phyloP scores from a whole-genome alignment of 305 asterid species.

The Solanum hybrid region DNA sequence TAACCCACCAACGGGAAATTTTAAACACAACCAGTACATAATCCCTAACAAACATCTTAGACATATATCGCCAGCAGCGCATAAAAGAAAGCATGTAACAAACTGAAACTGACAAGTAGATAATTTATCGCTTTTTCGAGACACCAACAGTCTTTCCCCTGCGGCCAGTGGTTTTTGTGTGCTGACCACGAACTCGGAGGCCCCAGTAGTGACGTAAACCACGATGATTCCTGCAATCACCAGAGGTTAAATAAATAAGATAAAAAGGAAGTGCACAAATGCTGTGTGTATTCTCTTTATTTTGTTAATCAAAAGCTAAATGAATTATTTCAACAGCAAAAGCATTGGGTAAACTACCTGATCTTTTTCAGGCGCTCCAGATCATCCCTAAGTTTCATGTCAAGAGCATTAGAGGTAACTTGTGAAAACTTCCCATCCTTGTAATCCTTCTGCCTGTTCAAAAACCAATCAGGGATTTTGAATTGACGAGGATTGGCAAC shows the following conservation, averaged over 20 bases:
- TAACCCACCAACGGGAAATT: not conserved
- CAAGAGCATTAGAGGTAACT: constrained; percentile 24
- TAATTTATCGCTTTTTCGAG: constrained; percentile 24
- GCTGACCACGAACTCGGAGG: constrained; percentile 33
- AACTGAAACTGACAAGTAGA: not conserved
- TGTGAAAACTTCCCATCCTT: constrained; percentile 24
- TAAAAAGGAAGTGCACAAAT: not conserved
- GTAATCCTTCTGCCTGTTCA: constrained; percentile 24
- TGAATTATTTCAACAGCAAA: not conserved
- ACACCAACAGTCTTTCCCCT: constrained; percentile 38
- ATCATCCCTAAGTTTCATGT: constrained; percentile 23
- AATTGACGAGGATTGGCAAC: constrained; percentile 25
- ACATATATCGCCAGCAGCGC: not conserved
- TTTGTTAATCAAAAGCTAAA: not conserved
- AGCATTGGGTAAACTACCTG: constrained; percentile 1
- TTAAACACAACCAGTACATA: not conserved
- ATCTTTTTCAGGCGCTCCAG: constrained; percentile 28
- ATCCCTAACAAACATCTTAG: not conserved
- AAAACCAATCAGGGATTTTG: constrained; percentile 25
- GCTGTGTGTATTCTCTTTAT: not conserved
- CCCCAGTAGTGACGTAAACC: constrained; percentile 39
- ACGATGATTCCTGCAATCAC: constrained; percentile 22
- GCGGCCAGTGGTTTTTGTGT: constrained; percentile 34
- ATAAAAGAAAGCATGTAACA: not conserved
- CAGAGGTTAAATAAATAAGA: not conserved